phyloP scores from a whole-genome alignment of 331 rosid genomes.

The Cydonia oblonga region DNA sequence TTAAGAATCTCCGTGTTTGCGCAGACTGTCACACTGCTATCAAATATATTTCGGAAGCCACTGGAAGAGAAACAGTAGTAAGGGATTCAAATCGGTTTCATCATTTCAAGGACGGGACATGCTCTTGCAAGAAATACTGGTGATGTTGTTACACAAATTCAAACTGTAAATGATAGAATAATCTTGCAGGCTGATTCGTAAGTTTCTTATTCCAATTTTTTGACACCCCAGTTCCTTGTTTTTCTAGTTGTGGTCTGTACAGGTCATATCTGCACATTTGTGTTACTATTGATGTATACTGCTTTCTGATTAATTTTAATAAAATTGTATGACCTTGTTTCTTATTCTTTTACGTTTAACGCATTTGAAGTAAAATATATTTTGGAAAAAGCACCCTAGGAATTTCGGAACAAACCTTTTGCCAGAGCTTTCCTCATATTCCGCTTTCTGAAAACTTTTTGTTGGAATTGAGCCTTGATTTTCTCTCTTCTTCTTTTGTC shows the following conservation, averaged over 20 bases:
- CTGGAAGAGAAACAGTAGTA: conserved; percentile 20
- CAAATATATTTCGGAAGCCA: conserved; percentile 13
- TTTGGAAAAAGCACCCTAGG: background rate
- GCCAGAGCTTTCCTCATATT: background rate
- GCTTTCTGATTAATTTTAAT: background rate
- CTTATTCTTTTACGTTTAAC: background rate
- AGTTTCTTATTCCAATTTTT: background rate
- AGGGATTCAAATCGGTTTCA: conserved; percentile 23
- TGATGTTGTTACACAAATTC: background rate
- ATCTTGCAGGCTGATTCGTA: background rate
- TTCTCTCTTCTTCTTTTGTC: background rate
- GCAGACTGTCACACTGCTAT: conserved; percentile 11
- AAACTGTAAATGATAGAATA: background rate
- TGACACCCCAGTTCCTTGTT: background rate
- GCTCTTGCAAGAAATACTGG: conserved; percentile 22
- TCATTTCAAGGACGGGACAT: conserved; percentile 12
- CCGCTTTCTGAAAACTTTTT: background rate
- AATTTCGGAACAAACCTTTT: background rate
- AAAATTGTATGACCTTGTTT: background rate
- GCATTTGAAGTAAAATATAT: background rate
- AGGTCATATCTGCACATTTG: background rate
- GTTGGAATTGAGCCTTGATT: background rate
- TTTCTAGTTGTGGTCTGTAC: background rate
- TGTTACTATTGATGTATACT: background rate
- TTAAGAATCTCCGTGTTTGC: conserved; percentile 1